Base-by-base conservation (phyloP, 2,329 filamentous ascomycete species). In the Calonectria hawksworthii region DNA sequence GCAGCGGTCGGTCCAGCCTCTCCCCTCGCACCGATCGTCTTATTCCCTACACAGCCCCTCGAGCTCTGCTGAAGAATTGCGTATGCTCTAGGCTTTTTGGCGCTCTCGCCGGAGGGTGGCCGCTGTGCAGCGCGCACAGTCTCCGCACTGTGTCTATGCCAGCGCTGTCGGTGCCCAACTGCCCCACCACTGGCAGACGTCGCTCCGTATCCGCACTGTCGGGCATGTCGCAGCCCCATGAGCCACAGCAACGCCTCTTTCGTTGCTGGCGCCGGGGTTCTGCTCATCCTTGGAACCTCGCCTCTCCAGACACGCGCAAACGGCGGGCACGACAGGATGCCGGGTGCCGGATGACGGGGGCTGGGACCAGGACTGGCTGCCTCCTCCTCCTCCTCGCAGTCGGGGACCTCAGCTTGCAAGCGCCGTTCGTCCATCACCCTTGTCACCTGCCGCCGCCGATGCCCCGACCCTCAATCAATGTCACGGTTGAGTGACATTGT, bases 241-340 rank as follows among this genome's bases (percentile, higher is more conserved):
- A 74, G 72, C 72, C 72, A 74, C 72, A 67, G 30, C 52, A 41
- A 56, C 51, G 72, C 67, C 72, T 38, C 59, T 32, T 51, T 47
- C 44, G 28, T 18, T 65, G 26, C 26, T 34, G 26, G 54, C 34
- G 32, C 61, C 26, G 28, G 26, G 14, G 32, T 38, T 41, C 50
- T 30, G 34, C 51, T 67, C 51, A 38, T 32, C 51, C 38, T 30
- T 50, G 18, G 38, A 65, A 28, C 41, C 26, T 65, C 61, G 61
- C 61, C 61, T 34, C 18, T 50, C 26, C 61, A 47, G 18, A 47
- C 28, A 28, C 51, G 32, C 21, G 14, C 51, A 14, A 21, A n/a
- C 14, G 23, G 34, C 59, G 23, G 23, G 14, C 16, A 32, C 32
- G 21, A 34, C 38, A 50, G 21, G 7, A 32, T 50, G 61, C 21